Evolutionary conservation across 2,329 filamentous ascomycete species (phyloP).

Genomic region (Aspergillus bombycis): DNA sequence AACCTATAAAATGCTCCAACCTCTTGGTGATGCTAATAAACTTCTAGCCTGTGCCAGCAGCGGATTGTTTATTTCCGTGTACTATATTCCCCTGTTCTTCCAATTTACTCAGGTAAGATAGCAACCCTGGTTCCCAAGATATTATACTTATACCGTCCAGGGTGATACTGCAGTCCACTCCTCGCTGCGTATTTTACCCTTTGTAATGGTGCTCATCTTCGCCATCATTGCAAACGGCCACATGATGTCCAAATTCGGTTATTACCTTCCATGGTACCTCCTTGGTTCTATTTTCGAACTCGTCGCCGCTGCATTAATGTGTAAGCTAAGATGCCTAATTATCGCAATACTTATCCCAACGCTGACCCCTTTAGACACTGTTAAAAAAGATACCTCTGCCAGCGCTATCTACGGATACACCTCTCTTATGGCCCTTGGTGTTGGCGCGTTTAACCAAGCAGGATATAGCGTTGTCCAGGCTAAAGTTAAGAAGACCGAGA

Average conservation of each 20-base stretch:
- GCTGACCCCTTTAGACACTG: background rate
- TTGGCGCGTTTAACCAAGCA: conserved; percentile 14
- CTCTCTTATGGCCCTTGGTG: conserved; percentile 47
- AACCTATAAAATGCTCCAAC: too few species aligned
- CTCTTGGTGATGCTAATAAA: too few species aligned
- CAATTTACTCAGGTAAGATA: conserved; percentile 45
- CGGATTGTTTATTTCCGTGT: conserved; percentile 41
- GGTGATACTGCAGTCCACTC: conserved; percentile 41
- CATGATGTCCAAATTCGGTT: conserved; percentile 27
- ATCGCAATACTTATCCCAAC: background rate
- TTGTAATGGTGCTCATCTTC: conserved; percentile 26
- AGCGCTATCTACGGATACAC: conserved; percentile 32
- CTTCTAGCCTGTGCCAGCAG: conserved; percentile 26
- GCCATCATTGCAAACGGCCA: conserved; percentile 25
- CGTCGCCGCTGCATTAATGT: conserved; percentile 15
- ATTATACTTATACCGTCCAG: conserved; percentile 13
- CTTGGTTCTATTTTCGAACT: conserved; percentile 26
- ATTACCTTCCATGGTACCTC: conserved; percentile 34
- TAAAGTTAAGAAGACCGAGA: background rate
- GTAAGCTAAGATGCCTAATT: conserved; percentile 7
- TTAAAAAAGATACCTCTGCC: conserved; percentile 17
- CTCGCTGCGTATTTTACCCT: conserved; percentile 36
- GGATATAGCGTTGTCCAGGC: conserved; percentile 11
- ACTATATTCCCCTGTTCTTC: conserved; percentile 60
- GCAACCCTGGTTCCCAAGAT: too few species aligned